Conservation (phyloP, 2,329 filamentous ascomycete genomes). For the Trichocomaceae sp. region DNA sequence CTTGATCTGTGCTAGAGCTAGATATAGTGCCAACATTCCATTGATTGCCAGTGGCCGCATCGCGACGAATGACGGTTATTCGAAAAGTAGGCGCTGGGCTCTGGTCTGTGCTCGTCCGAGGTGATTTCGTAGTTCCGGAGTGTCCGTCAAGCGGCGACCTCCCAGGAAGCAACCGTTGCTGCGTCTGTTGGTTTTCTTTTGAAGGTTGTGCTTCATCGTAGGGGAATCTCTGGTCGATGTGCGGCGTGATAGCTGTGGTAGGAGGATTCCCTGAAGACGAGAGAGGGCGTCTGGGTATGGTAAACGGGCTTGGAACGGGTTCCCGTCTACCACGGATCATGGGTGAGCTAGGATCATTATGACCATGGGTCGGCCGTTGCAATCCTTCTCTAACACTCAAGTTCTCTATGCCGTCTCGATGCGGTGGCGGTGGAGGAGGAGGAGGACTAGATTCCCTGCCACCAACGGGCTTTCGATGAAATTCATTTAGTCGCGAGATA, state of each 20-base stretch:
- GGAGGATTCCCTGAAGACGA: background rate
- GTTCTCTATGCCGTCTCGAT: constrained; percentile 11
- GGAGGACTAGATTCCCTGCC: constrained; percentile 7
- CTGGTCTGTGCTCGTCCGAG: background rate
- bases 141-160: constrained; percentile 14
- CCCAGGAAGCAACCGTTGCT: background rate
- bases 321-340: background rate
- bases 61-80: constrained; percentile 63
- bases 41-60: constrained; percentile 61
- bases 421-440: constrained; percentile 18
- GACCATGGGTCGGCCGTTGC: constrained; percentile 3
- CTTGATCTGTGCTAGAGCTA: constrained; percentile 26
- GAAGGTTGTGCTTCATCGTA: background rate
- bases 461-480: constrained; percentile 35
- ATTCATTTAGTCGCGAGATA: constrained; percentile 31
- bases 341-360: background rate
- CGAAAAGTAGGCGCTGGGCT: constrained; percentile 25
- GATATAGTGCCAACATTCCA: constrained; percentile 68
- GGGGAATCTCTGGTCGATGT: background rate
- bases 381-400: background rate
- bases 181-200: background rate
- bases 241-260: background rate
- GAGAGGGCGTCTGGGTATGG: constrained; percentile 19
- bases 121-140: constrained; percentile 7
- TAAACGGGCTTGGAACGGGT: background rate